Conservation (phyloP, 2,329 filamentous ascomycete species). For the Aspergillus tamarii region DNA sequence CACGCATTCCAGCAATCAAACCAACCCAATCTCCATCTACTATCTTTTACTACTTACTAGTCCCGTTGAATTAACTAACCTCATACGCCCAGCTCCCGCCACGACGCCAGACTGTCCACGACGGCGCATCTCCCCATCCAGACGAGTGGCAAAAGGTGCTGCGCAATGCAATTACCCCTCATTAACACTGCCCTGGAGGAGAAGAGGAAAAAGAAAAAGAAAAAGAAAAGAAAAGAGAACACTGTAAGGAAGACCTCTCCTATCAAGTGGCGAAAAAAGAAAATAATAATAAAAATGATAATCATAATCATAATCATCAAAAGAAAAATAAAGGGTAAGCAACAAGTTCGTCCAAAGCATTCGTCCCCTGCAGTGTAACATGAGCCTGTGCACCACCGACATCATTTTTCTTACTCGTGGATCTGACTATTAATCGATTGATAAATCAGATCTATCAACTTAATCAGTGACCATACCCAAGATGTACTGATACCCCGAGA, state of each 20-base stretch:
- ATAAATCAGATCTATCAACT: background rate
- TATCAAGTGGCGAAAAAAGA: slow-evolving; percentile 1
- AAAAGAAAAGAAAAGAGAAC: background rate
- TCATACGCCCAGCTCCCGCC: background rate
- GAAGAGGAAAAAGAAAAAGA: background rate
- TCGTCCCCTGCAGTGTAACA: background rate
- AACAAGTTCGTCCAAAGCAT: background rate
- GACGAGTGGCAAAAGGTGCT: background rate
- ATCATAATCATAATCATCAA: too few relatives aligned
- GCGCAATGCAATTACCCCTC: slow-evolving; percentile 4
- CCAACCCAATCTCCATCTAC: background rate
- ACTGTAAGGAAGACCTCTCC: background rate
- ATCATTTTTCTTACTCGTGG: background rate
- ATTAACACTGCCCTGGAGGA: background rate
- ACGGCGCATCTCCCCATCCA: background rate
- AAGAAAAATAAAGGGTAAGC: background rate
- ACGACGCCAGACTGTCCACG: background rate
- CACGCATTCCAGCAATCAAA: too few relatives aligned
- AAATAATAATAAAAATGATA: background rate
- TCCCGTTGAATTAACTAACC: too few relatives aligned
- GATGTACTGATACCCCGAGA: background rate
- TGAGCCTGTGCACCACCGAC: background rate
- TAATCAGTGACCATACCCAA: background rate
- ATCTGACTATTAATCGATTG: background rate
- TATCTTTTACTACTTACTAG: background rate